Base-by-base conservation (phyloP, 208 protist species). In the Leishmania braziliensis region DNA sequence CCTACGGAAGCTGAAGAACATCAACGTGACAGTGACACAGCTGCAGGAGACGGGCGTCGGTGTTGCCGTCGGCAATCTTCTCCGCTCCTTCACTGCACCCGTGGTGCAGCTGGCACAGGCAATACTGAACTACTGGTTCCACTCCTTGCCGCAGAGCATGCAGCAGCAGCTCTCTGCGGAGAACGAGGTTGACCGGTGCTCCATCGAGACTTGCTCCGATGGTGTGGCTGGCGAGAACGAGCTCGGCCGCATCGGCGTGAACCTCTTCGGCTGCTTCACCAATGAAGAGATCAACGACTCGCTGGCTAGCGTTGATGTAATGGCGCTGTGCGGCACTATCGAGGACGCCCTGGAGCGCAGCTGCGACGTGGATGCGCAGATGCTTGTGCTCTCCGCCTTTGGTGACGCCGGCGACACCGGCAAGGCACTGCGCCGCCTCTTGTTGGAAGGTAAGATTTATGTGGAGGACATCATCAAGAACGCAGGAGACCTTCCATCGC, bases 41-140 rank as follows among this genome's bases (percentile, higher is more conserved):
- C 91, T 96, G 39, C 76, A 84, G 63, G 60, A 75, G 51, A 89
- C 87, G 1, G 77, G 81, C 54, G 84, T 95, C 51, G 94, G 94
- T 4, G 87, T 91, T n/a, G 75, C 80, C 23, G 88, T 96, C 14
- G 94, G 94, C 33, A 71, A 84, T 18, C 88, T 97, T 50, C 72
- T 85, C 58, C 70, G 79, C 20, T 63, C 53, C 50, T 94, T 92
- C 66, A 88, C 92, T 5, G 16, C 72, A 4, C 77, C 84, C 0
- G 85, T 94, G 10, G 82, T 81, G 36, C 75, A 81, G 53, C 89
- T 97, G 18, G 88, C 94, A 0, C 56, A 88, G 58, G 92, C 89
- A 6, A 94, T 95, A 82, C 71, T 94, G 2, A 77, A 73, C n/a
- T 95, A 90, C 83, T 97, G 94, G 94, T 95, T 95, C 72, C 76